Evolutionary conservation across 2,329 filamentous ascomycete genomes (phyloP).

Genomic region (Ophiocordyceps sinensis): DNA sequence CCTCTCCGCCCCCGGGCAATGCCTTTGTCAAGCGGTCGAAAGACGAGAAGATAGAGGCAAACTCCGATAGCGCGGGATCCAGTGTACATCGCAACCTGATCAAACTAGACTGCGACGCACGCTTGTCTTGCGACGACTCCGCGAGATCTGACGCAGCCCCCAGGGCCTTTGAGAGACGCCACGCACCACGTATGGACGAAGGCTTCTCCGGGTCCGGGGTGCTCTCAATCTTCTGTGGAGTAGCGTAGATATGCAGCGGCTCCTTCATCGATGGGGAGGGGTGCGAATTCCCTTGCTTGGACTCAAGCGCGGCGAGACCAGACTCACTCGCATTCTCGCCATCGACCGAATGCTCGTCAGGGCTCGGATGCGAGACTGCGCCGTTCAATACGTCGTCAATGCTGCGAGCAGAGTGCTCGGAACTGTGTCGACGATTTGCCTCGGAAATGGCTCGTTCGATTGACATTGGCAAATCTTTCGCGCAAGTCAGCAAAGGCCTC

Average conservation of each 20-base stretch:
- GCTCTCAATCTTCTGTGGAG: neutral
- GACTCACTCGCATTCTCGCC: neutral
- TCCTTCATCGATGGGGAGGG: neutral
- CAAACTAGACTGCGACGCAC: slow-evolving; percentile 4
- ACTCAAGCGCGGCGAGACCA: neutral
- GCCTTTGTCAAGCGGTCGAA: slow-evolving; percentile 13
- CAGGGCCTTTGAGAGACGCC: slow-evolving; percentile 2
- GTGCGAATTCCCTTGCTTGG: neutral
- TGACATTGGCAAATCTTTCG: neutral
- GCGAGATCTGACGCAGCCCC: neutral
- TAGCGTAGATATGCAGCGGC: neutral
- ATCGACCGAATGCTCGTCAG: neutral
- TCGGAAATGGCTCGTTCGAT: neutral
- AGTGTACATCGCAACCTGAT: slow-evolving; percentile 5
- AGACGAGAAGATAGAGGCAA: slow-evolving; percentile 14
- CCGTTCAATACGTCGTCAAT: neutral
- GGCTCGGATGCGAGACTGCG: neutral
- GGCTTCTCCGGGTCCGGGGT: neutral
- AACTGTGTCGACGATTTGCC: neutral
- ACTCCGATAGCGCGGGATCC: slow-evolving; percentile 12
- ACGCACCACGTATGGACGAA: neutral
- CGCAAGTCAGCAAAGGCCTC: neutral
- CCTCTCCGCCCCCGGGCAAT: slow-evolving; percentile 7
- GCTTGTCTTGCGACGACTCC: neutral
- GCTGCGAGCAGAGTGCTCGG: neutral